Percentiles rank a stretch among this genome's conserved stretches.
Evolutionary conservation across 768 basidiomycete genomes (phyloP).

Genomic region (Suillus bovinus): DNA sequence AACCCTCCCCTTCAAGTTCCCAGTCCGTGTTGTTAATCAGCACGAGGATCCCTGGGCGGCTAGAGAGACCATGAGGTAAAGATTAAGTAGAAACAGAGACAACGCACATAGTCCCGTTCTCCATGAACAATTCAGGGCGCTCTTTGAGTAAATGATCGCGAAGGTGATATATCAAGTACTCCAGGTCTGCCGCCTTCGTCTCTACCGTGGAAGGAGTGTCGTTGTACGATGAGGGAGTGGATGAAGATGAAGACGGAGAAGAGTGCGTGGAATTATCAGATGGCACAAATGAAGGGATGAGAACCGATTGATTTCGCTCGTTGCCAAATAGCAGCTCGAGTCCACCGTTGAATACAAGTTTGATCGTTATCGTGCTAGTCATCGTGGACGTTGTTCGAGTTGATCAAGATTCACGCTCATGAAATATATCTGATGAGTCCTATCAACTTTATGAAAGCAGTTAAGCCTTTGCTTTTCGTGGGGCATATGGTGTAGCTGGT

Average conservation of each 20-base stretch:
- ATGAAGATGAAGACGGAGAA: background rate
- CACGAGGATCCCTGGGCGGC: conserved; percentile 95
- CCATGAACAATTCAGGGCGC: conserved; percentile 86
- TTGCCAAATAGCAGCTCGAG: conserved; percentile 85
- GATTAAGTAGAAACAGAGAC: background rate
- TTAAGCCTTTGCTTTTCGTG: background rate
- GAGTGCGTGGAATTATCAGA: conserved; percentile 34
- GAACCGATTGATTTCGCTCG: conserved; percentile 55
- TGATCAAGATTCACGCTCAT: background rate
- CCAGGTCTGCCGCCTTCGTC: conserved; percentile 57
- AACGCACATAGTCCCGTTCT: conserved; percentile 82
- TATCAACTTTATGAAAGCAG: background rate
- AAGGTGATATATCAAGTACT: conserved; percentile 79
- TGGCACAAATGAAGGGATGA: conserved; percentile 50
- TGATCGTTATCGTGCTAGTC: conserved; percentile 39
- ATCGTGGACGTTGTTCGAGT: conserved; percentile 11
- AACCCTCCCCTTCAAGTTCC: conserved; percentile 95
- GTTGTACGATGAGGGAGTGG: conserved; percentile 9
- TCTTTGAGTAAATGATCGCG: conserved; percentile 78
- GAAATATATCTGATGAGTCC: background rate
- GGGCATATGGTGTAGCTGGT: conserved; percentile 43
- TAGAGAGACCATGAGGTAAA: conserved; percentile 30
- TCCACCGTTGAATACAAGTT: conserved; percentile 81
- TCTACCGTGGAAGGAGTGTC: conserved; percentile 14
- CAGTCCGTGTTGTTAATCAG: conserved; percentile 97